phyloP scores from a whole-genome alignment of 1,284 basidiomycete species.

The Marasmius fiardii region DNA sequence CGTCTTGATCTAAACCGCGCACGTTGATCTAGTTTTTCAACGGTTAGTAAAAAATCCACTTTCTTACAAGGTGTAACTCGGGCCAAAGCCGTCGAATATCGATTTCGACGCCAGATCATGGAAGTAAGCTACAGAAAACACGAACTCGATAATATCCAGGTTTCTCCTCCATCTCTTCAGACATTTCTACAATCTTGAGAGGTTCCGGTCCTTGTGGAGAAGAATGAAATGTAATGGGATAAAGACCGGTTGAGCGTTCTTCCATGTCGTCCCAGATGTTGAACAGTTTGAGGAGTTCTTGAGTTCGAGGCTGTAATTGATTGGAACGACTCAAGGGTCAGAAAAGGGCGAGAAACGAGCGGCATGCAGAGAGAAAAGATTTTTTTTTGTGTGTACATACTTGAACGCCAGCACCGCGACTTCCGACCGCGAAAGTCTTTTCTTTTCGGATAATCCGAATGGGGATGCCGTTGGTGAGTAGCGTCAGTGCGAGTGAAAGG shows the following conservation, averaged over 20 bases:
- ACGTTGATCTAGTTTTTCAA: conserved; percentile 16
- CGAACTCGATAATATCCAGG: conserved; percentile 13
- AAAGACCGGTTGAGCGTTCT: not conserved
- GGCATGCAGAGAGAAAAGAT: no score
- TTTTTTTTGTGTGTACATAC: no score
- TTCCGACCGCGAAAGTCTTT: not conserved
- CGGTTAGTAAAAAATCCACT: not conserved
- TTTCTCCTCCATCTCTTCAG: not conserved
- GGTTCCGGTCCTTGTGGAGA: not conserved
- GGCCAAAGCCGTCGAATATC: no score
- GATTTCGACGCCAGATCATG: not conserved
- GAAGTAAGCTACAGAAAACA: not conserved
- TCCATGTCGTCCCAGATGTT: conserved; percentile 8
- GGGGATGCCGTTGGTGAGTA: not conserved
- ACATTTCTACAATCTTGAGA: not conserved
- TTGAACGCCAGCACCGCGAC: not conserved
- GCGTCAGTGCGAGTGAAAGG: not conserved
- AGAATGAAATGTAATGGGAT: not conserved
- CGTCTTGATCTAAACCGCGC: conserved; percentile 29
- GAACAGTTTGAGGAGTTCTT: conserved; percentile 12
- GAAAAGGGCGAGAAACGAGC: no score
- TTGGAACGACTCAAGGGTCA: no score
- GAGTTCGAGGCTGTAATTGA: conserved; percentile 13
- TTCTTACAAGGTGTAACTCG: no score
- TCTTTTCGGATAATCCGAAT: not conserved